Evolutionary conservation across 148 eudicot genomes (phyloP).

Genomic region (Amaranthus cruentus): DNA sequence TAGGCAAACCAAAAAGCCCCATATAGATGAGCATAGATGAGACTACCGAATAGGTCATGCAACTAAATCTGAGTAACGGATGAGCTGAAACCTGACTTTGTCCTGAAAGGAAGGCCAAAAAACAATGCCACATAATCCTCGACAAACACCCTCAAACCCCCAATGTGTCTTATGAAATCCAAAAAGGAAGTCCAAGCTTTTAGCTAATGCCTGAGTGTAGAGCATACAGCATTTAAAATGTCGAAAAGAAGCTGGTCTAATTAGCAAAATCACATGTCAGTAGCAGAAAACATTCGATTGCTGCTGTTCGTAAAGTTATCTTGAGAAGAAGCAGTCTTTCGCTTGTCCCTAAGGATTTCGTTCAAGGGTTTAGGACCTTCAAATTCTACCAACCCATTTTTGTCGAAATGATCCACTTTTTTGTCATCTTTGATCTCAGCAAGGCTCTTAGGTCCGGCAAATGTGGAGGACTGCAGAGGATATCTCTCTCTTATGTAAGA

Average conservation of each 20-base stretch:
- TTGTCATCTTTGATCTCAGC: slow-evolving; percentile 32
- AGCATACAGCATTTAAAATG: not conserved
- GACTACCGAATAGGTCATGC: slow-evolving; percentile 8
- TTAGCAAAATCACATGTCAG: slow-evolving; percentile 4
- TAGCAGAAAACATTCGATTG: slow-evolving; percentile 15
- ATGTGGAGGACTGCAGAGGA: slow-evolving; percentile 21
- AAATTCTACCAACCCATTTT: slow-evolving; percentile 19
- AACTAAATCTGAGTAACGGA: not conserved
- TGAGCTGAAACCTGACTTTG: slow-evolving; percentile 7
- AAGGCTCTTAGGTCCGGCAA: slow-evolving; percentile 47
- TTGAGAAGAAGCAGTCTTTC: slow-evolving; percentile 14
- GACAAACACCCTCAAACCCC: slow-evolving; percentile 14
- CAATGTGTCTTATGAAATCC: not conserved
- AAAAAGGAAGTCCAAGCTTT: not conserved
- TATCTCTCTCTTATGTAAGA: slow-evolving; percentile 29
- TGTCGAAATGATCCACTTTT: slow-evolving; percentile 1
- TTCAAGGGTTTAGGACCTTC: slow-evolving; percentile 35
- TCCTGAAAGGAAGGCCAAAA: not conserved
- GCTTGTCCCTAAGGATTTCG: slow-evolving; percentile 34
- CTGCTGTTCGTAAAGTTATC: slow-evolving; percentile 15
- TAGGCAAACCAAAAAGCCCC: slow-evolving; percentile 9
- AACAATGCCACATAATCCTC: not conserved
- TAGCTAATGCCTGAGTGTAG: not conserved
- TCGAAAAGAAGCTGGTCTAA: not conserved
- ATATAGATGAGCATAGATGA: not conserved